These are phyloP conservation scores for Heteromeles arbutifolia DNA, from an alignment of 306 rosid genomes.

Conservation along the genomic window DNA sequence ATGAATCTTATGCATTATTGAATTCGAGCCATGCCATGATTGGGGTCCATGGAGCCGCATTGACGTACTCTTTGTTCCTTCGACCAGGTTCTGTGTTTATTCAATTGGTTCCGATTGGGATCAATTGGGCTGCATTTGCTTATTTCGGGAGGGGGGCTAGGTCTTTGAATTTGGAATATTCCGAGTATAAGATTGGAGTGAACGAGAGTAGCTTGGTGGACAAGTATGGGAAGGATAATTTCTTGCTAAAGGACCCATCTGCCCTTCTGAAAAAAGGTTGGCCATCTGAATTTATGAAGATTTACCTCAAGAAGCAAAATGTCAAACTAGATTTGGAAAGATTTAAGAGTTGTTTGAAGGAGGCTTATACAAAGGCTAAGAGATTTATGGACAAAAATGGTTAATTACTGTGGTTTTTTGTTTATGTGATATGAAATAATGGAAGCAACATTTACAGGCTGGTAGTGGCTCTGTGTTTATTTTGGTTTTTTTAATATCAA, in stretches of 20 bases:
- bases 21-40: conserved; percentile 41
- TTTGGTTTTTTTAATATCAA: no score
- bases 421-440: no score
- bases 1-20: conserved; percentile 20
- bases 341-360: no score
- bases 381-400: not conserved
- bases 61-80: conserved; percentile 37
- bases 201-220: conserved; percentile 38
- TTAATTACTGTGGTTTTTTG: no score
- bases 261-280: not conserved
- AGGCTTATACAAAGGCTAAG: no score
- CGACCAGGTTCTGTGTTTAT: conserved; percentile 16
- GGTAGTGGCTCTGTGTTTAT: no score
- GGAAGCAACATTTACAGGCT: no score
- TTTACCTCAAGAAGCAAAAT: no score
- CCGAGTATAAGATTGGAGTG: conserved; percentile 28
- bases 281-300: no score
- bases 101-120: conserved; percentile 47
- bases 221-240: conserved; percentile 20
- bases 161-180: conserved; percentile 20
- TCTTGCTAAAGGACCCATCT: conserved; percentile 14
- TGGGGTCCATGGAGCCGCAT: conserved; percentile 38
- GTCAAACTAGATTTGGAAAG: no score
- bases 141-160: conserved; percentile 21
- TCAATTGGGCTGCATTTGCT: conserved; percentile 17